Evolutionary conservation across 2,329 filamentous ascomycete species (phyloP).

Genomic region (Penicillium nordicum): DNA sequence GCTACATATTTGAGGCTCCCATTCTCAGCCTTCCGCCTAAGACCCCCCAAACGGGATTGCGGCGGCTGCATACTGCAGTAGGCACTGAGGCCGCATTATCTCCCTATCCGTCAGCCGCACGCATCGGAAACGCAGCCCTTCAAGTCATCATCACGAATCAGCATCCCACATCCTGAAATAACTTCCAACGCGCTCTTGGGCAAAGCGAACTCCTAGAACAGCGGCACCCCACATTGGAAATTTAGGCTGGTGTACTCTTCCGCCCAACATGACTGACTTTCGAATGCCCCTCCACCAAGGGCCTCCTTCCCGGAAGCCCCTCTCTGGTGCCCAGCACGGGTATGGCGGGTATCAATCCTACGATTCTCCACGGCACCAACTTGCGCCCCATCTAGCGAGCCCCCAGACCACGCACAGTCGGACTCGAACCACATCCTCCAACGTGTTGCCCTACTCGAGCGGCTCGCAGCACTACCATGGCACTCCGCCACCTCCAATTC

Average conservation of each 20-base stretch:
- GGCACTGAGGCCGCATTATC: constrained; percentile 21
- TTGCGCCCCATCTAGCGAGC: constrained; percentile 27
- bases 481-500: constrained; percentile 25
- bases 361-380: constrained; percentile 23
- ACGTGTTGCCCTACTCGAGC: constrained; percentile 28
- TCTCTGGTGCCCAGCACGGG: constrained; percentile 23
- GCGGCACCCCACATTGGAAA: not conserved
- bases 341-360: constrained; percentile 28
- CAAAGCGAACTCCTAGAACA: not conserved
- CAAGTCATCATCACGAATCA: not conserved
- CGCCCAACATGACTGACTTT: constrained; percentile 38
- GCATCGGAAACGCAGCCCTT: constrained; percentile 12
- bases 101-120: constrained; percentile 19
- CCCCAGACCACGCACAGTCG: constrained; percentile 33
- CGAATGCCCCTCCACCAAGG: constrained; percentile 36
- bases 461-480: constrained; percentile 27
- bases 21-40: constrained; percentile 5
- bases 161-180: not conserved
- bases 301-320: constrained; percentile 31
- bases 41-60: not conserved
- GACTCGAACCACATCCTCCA: constrained; percentile 41
- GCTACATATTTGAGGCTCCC: not conserved
- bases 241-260: constrained; percentile 27
- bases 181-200: constrained; percentile 1
- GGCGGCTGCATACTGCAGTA: constrained; percentile 14